phyloP scores from a whole-genome alignment of 1,284 basidiomycete genomes.

The Ustilago crameri region DNA sequence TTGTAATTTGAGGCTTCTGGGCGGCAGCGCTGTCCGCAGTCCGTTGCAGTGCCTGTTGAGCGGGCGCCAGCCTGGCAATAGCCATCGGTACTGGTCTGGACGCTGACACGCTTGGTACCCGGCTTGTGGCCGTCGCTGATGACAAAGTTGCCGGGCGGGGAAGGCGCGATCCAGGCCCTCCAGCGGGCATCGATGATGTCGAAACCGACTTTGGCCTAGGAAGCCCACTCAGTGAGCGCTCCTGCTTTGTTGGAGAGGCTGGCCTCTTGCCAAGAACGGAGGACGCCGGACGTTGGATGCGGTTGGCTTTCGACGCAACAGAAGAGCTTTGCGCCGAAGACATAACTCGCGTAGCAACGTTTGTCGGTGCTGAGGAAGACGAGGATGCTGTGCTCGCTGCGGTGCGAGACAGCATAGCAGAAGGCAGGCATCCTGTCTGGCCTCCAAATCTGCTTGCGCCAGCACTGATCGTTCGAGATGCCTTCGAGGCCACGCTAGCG shows the following conservation, averaged over 20 bases:
- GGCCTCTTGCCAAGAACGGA: slow-evolving; percentile 14
- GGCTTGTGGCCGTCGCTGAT: slow-evolving; percentile 2
- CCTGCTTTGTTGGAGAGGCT: slow-evolving; percentile 27
- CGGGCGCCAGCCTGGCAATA: slow-evolving; percentile 30
- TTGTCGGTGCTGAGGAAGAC: not conserved
- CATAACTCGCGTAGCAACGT: not conserved
- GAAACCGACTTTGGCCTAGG: slow-evolving; percentile 24
- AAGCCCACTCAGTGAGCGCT: slow-evolving; percentile 26
- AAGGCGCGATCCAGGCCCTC: slow-evolving; percentile 31
- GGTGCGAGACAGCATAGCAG: slow-evolving; percentile 18
- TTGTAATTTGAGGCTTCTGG: not conserved
- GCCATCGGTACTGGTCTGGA: slow-evolving; percentile 41
- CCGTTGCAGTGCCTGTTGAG: slow-evolving; percentile 12
- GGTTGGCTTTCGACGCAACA: slow-evolving; percentile 34
- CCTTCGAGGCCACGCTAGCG: slow-evolving; percentile 36
- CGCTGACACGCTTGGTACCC: not conserved
- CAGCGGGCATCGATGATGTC: not conserved
- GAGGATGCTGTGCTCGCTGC: slow-evolving; percentile 1
- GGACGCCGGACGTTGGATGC: slow-evolving; percentile 27
- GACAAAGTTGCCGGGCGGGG: slow-evolving; percentile 30
- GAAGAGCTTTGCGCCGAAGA: slow-evolving; percentile 17
- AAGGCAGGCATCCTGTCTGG: slow-evolving; percentile 16
- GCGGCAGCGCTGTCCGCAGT: not conserved
- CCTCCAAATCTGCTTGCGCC: slow-evolving; percentile 23
- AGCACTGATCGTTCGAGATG: slow-evolving; percentile 14